Evolutionary conservation across 1,284 basidiomycete species (phyloP).

Genomic region (Caloboletus inedulis): DNA sequence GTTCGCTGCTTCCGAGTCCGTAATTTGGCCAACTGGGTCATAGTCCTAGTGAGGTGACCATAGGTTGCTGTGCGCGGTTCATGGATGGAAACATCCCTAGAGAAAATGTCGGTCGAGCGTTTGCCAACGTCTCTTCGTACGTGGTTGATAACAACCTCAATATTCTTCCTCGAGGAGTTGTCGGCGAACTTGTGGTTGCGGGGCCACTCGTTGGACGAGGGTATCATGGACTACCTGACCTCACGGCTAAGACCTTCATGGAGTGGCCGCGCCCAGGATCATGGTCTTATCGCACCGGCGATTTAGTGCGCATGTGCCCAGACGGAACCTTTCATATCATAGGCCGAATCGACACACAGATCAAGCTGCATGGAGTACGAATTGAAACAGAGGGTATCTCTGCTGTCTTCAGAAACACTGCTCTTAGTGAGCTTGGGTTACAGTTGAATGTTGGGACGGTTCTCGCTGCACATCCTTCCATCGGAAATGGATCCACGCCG

Average conservation of each 20-base stretch:
- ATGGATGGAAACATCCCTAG: constrained; percentile 43
- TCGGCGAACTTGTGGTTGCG: constrained; percentile 51
- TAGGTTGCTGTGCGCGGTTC: constrained; percentile 48
- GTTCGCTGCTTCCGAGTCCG: background rate
- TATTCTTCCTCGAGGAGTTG: constrained; percentile 43
- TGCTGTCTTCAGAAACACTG: constrained; percentile 42
- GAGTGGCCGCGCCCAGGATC: constrained; percentile 42
- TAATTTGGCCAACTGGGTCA: background rate
- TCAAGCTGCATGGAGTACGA: constrained; percentile 53
- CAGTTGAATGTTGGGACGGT: constrained; percentile 43
- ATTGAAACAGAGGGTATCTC: constrained; percentile 55
- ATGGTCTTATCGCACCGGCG: constrained; percentile 51
- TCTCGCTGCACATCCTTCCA: constrained; percentile 45
- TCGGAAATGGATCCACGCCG: constrained; percentile 36
- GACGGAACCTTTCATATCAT: constrained; percentile 52
- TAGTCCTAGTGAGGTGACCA: constrained; percentile 47
- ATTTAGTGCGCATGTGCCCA: constrained; percentile 53
- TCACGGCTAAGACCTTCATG: constrained; percentile 48
- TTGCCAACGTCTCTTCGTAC: constrained; percentile 38
- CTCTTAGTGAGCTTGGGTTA: constrained; percentile 25
- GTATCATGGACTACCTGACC: constrained; percentile 45
- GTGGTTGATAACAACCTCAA: constrained; percentile 40
- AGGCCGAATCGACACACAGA: constrained; percentile 55
- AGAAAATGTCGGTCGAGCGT: constrained; percentile 44
- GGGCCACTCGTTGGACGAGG: constrained; percentile 52